Conservation (phyloP, 1,139 yeast genomes). For the Wickerhamomyces sp. region DNA sequence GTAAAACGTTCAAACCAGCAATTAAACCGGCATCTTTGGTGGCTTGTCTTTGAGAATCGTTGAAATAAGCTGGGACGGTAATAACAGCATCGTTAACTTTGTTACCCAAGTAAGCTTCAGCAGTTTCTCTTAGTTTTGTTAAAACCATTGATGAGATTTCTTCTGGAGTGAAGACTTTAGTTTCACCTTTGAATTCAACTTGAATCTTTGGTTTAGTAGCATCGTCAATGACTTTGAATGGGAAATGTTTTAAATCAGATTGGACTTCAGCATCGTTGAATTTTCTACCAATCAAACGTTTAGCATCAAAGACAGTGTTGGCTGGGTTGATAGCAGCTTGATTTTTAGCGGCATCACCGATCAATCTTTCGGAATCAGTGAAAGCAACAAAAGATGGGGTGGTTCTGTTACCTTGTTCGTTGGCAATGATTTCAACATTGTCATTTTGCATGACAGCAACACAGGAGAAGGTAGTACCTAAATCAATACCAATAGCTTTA, state of each 20-base stretch:
- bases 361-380: conserved; percentile 96
- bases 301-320: conserved; percentile 97
- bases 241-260: conserved; percentile 96
- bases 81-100: conserved; percentile 92
- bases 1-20: conserved; percentile 94
- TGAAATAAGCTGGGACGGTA: conserved; percentile 97
- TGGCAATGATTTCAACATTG: conserved; percentile 88
- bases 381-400: conserved; percentile 98
- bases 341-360: conserved; percentile 99
- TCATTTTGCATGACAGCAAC: conserved; percentile 90
- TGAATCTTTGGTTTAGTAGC: conserved; percentile 89
- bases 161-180: conserved; percentile 94
- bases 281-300: conserved; percentile 97
- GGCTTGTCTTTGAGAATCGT: conserved; percentile 98
- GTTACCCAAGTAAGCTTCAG: conserved; percentile 91
- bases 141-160: conserved; percentile 96
- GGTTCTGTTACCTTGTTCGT: conserved; percentile 99
- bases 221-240: conserved; percentile 87
- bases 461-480: conserved; percentile 98
- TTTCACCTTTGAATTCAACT: conserved; percentile 93
- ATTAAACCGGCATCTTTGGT: conserved; percentile 99
- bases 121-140: conserved; percentile 97
- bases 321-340: conserved; percentile 98
- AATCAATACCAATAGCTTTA: conserved; percentile 57
- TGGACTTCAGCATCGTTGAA: conserved; percentile 88